Percentiles rank a stretch among this genome's conserved stretches.
Evolutionary conservation across 192 early-diverging fungal species (phyloP).

Genomic region (Coemansia sp.): DNA sequence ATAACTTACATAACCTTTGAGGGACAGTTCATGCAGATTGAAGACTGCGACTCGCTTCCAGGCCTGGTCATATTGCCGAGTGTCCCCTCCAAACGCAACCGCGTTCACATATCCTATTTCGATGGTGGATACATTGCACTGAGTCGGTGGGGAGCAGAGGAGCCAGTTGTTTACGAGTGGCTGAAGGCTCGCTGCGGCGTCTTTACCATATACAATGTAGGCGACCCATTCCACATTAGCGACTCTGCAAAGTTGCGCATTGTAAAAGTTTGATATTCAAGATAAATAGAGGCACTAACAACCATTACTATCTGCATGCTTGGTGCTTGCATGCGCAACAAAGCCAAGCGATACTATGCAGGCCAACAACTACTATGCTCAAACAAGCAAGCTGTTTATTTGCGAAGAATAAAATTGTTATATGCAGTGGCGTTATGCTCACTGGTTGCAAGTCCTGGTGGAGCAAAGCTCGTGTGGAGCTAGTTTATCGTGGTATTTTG

Average conservation of each 20-base stretch:
- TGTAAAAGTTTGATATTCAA: background rate
- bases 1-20: background rate
- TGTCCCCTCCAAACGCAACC: background rate
- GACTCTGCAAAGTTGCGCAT: background rate
- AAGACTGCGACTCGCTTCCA: background rate
- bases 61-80: background rate
- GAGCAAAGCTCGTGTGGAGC: no score
- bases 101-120: background rate
- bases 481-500: no score
- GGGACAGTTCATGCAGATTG: background rate
- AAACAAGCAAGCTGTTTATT: no score
- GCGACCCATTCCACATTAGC: background rate
- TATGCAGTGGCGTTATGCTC: no score
- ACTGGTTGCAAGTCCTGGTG: no score
- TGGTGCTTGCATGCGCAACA: no score
- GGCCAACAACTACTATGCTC: no score
- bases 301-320: no score
- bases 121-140: background rate
- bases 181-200: background rate
- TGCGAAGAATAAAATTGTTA: no score
- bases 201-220: background rate
- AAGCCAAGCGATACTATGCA: no score
- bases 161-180: background rate
- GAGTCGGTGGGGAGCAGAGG: background rate
- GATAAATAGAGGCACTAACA: no score